Evolutionary conservation across 140 eudicot species (phyloP), one percentile per base, ranked within the genome.

Genomic region (Senecio squalidus): DNA sequence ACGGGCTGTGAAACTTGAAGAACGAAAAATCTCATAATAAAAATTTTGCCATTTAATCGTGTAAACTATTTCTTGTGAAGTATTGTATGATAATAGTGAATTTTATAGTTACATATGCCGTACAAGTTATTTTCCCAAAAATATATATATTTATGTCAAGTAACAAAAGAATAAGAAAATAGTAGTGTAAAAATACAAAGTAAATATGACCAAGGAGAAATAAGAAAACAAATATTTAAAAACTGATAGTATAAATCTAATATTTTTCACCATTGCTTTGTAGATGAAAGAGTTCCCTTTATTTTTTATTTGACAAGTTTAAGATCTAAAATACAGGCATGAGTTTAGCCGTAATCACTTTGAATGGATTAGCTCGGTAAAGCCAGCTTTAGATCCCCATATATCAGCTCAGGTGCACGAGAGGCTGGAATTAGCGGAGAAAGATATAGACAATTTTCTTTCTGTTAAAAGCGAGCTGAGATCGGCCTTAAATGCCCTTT

Each of bases 341-440:
- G 96, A 91, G 55, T 91, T 91, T 58, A 86, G 71, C 36, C 68
- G 81, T 66, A 91, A 79, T 66, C 98, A 91, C 72, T 66, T 45
- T 10, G 91, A 86, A 49, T 91, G 98, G 98, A 76, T 86, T 38
- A 62, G 46, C 39, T 69, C 82, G 0, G 78, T 49, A 66, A 91
- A 83, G 70, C 98, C 94, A 40, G 60, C 71, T 36, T 55, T 91
- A 55, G 88, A 86, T 79, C 78, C 90, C 55, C 38, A 60, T 69
- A 78, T 81, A 51, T 74, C 82, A 59, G 64, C 77, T 31, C 83
- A 72, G 66, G 48, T 83, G 21, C 71, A 53, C 6, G 79, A 76
- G 60, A 72, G 10, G 20, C 50, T 27, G 51, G 75, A 75, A 29
- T 33, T 80, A 53, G 36, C 74, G 55, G 83, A 80, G 33, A 44